phyloP scores from a whole-genome alignment of 306 rosid species.

The Herpetospermum pedunculosum region DNA sequence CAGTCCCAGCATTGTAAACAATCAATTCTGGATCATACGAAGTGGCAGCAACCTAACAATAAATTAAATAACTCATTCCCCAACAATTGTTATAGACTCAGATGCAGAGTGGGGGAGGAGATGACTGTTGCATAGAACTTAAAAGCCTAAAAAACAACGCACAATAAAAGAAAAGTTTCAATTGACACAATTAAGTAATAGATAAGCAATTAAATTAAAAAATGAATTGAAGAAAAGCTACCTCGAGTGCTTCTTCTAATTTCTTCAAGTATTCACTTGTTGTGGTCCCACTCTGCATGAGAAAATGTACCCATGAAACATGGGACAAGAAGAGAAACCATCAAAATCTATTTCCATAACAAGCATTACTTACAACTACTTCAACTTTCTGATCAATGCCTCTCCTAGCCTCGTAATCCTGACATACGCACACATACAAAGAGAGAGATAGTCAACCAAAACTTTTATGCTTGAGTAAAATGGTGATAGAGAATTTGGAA shows the following conservation, averaged over 20 bases:
- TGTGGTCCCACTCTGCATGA: constrained; percentile 61
- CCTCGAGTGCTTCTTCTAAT: constrained; percentile 80
- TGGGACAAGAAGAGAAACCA: background rate
- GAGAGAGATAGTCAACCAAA: background rate
- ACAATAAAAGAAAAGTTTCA: background rate
- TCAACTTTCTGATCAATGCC: constrained; percentile 76
- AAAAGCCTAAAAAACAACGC: background rate
- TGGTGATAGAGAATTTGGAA: background rate
- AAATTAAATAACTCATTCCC: background rate
- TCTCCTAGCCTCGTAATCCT: constrained; percentile 81
- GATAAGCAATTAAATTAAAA: background rate
- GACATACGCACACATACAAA: background rate
- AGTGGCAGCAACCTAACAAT: constrained; percentile 46
- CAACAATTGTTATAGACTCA: background rate
- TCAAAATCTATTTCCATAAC: constrained; percentile 14
- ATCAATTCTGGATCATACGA: constrained; percentile 66
- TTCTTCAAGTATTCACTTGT: constrained; percentile 61
- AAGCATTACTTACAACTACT: constrained; percentile 49
- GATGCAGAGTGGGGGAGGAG: background rate
- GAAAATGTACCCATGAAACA: background rate
- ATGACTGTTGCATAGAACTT: background rate
- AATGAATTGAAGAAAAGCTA: constrained; percentile 10
- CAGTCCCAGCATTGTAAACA: constrained; percentile 90
- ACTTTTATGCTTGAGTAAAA: background rate
- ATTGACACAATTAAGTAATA: background rate